Evolutionary conservation across 176 grass and related monocot species (phyloP).

Genomic region (Melocanna baccifera): DNA sequence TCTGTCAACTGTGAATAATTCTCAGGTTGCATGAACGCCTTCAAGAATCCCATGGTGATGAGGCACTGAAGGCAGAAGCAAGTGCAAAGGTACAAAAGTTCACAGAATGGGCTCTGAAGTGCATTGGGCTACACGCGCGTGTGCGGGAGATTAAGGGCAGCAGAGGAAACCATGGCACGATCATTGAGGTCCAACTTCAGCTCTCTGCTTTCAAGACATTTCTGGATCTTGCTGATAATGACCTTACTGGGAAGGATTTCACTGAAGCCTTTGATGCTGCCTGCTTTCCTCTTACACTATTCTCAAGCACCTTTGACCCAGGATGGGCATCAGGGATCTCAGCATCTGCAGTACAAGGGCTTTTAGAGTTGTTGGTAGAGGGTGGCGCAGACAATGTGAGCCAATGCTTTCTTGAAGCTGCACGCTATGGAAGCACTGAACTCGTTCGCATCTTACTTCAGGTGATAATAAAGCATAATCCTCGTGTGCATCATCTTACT

Average conservation of each 20-base stretch:
- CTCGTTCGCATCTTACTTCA: constrained; percentile 91
- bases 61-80: constrained; percentile 89
- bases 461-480: constrained; percentile 39
- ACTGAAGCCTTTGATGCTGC: constrained; percentile 96
- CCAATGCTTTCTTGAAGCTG: constrained; percentile 97
- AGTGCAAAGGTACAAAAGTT: constrained; percentile 87
- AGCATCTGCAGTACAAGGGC: constrained; percentile 66
- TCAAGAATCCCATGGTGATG: constrained; percentile 90
- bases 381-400: constrained; percentile 98
- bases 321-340: constrained; percentile 82
- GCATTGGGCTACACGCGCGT: constrained; percentile 68
- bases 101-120: constrained; percentile 96
- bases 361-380: constrained; percentile 91
- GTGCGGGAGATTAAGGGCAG: constrained; percentile 47
- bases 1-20: background rate
- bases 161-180: constrained; percentile 58
- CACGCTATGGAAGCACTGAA: constrained; percentile 91
- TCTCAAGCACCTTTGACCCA: constrained; percentile 76
- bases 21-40: constrained; percentile 79
- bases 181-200: constrained; percentile 85
- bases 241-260: constrained; percentile 94
- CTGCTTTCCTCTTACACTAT: constrained; percentile 94
- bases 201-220: constrained; percentile 87
- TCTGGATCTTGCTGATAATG: constrained; percentile 84
- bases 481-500: constrained; percentile 71